Conservation (phyloP, 192 early-diverging fungal species). For the Linderina pennispora region DNA sequence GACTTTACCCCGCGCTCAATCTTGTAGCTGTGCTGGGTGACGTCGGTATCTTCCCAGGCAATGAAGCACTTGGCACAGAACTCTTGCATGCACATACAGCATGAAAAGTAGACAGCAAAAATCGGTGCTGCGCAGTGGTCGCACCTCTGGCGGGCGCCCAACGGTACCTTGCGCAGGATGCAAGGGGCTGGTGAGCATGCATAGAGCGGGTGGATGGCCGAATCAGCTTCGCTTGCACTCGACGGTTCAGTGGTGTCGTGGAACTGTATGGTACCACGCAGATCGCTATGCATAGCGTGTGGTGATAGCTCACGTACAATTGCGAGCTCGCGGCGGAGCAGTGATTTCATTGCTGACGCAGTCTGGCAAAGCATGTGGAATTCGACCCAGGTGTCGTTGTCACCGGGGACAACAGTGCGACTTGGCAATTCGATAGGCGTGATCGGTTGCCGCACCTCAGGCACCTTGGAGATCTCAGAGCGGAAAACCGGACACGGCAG, state of each 20-base stretch:
- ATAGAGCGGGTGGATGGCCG: conserved; percentile 30
- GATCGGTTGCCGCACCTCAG: conserved; percentile 10
- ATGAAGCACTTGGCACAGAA: conserved; percentile 20
- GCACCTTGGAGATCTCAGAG: conserved; percentile 17
- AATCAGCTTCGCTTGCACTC: conserved; percentile 4
- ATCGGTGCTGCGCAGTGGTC: conserved; percentile 22
- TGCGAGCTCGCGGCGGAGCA: conserved; percentile 25
- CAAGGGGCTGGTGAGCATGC: conserved; percentile 18
- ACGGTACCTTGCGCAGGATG: conserved; percentile 25
- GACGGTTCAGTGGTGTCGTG: not conserved
- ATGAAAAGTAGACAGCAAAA: conserved; percentile 33
- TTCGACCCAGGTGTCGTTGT: conserved; percentile 22
- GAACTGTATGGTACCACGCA: conserved; percentile 9
- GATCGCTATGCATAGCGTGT: conserved; percentile 1
- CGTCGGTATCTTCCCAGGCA: conserved; percentile 18
- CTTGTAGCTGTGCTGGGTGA: conserved; percentile 3
- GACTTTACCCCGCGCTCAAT: conserved; percentile 6
- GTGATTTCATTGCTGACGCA: conserved; percentile 21
- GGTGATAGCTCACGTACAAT: conserved; percentile 22
- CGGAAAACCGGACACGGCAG: conserved; percentile 18
- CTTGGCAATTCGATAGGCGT: conserved; percentile 24
- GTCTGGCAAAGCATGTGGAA: conserved; percentile 31
- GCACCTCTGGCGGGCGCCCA: conserved; percentile 16
- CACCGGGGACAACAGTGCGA: conserved; percentile 4
- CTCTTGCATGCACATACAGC: conserved; percentile 27